Conservation (phyloP, 768 basidiomycete genomes). For the Gymnopilus junonius region DNA sequence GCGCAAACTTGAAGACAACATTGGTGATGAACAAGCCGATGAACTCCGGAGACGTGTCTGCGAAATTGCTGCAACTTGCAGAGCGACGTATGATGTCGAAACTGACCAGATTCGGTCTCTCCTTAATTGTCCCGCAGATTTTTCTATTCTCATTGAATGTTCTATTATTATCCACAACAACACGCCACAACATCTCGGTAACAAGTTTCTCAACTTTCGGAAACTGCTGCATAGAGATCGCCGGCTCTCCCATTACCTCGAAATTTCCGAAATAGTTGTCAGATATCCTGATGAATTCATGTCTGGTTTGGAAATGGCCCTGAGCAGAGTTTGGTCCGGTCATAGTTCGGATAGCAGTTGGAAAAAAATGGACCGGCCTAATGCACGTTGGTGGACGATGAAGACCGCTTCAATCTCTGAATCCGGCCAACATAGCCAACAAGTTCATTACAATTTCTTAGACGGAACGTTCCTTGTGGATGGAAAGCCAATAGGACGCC, state of each 20-base stretch:
- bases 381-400: conserved; percentile 27
- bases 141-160: conserved; percentile 36
- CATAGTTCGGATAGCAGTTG: conserved; percentile 25
- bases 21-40: conserved; percentile 12
- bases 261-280: conserved; percentile 19
- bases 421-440: conserved; percentile 23
- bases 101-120: conserved; percentile 7
- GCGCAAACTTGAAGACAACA: conserved; percentile 21
- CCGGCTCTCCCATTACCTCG: conserved; percentile 33
- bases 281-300: neutral
- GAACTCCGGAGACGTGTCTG: conserved; percentile 31
- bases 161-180: conserved; percentile 36
- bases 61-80: conserved; percentile 43
- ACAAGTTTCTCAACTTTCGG: conserved; percentile 13
- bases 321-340: conserved; percentile 33
- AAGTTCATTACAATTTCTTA: conserved; percentile 45
- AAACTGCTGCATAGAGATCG: conserved; percentile 35
- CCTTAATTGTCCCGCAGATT: conserved; percentile 27
- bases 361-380: conserved; percentile 8
- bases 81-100: conserved; percentile 42
- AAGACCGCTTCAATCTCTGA: conserved; percentile 21
- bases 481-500: conserved; percentile 42
- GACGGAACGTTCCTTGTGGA: conserved; percentile 45
- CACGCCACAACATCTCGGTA: conserved; percentile 16
- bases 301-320: conserved; percentile 34